Evolutionary conservation across 805 yeast species (phyloP), one percentile per base, ranked within the genome.

Genomic region (Cyberlindnera japonica): DNA sequence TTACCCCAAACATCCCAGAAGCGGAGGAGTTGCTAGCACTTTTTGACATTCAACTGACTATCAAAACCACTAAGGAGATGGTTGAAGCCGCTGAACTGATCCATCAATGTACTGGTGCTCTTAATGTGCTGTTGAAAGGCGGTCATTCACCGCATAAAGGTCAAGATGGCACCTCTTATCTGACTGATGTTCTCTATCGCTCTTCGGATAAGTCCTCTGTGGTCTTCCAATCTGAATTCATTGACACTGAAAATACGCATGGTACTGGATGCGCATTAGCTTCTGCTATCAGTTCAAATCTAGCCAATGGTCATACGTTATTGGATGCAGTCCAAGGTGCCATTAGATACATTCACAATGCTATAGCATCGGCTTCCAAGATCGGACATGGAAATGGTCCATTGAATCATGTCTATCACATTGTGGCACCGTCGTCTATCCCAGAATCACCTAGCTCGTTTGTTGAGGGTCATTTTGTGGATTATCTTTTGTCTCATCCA

Each of bases 231-330:
- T 79, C 82, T 15, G 61, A 58, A 2, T 71, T 55, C 40, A 55
- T 71, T 3, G 53, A 63, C 6, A 67, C 88, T 0, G 59, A 62
- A 3, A 75, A 81, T 53, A 78, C 86, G 1, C 96, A 89, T 59
- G 96, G 96, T 11, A 86, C 96, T 4, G 96, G 96, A 1, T 89
- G 96, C 61, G 84, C 96, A 0, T 67, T 89, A 37, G 79, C 95
- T 0, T 80, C 95, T 1, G 72, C 95, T 0, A 81, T 89, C 47
- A 81, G 93, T 0, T 79, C 93, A 2, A 77, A 83, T 50, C 50
- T 87, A 19, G 90, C 95, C 3, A 68, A 68, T 25, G 81, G 81
- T 0, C 48, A 55, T 25, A 24, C 65, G 0, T 53, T 85, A 8
- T 47, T 51, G 3, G 68, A 67, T 3, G 67, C 95, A 0, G 73